A percentile compares a stretch with the other conserved stretches of the same genome.
phyloP scores from a whole-genome alignment of 2,329 filamentous ascomycete species.

The Colletotrichum spaethianum region DNA sequence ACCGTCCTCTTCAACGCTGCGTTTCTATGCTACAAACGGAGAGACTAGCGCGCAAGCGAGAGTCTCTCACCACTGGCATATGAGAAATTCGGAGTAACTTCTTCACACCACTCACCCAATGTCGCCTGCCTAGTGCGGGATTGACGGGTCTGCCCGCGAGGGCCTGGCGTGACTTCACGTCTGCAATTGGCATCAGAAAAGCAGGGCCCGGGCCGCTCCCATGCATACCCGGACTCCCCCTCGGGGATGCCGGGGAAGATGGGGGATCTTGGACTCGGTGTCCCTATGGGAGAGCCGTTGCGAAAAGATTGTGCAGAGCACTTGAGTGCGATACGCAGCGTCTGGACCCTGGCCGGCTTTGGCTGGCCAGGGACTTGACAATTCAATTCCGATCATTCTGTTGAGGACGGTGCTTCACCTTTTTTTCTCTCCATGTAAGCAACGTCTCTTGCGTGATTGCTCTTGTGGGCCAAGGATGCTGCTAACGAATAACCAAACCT shows the following conservation, averaged over 20 bases:
- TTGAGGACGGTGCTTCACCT: slow-evolving; percentile 76
- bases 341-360: slow-evolving; percentile 60
- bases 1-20: slow-evolving; percentile 91
- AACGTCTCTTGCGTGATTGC: background rate
- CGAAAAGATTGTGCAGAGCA: slow-evolving; percentile 89
- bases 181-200: slow-evolving; percentile 96
- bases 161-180: slow-evolving; percentile 86
- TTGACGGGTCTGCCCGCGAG: slow-evolving; percentile 81
- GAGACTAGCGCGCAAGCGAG: slow-evolving; percentile 53
- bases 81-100: slow-evolving; percentile 99
- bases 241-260: slow-evolving; percentile 48
- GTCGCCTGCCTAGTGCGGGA: slow-evolving; percentile 60
- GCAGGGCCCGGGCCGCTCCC: slow-evolving; percentile 67
- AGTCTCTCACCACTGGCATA: slow-evolving; percentile 72
- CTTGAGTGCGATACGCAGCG: slow-evolving; percentile 98
- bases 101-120: slow-evolving; percentile 65
- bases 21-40: slow-evolving; percentile 95
- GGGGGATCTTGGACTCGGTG: slow-evolving; percentile 48
- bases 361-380: slow-evolving; percentile 59
- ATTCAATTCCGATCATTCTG: slow-evolving; percentile 97
- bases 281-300: slow-evolving; percentile 91
- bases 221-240: slow-evolving; percentile 42
- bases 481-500: slow-evolving; percentile 29
- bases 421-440: slow-evolving; percentile 47
- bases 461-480: slow-evolving; percentile 36